Percentiles rank a stretch among this genome's conserved stretches.
phyloP scores from a whole-genome alignment of 257 asterid species.

The Sherardia arvensis region DNA sequence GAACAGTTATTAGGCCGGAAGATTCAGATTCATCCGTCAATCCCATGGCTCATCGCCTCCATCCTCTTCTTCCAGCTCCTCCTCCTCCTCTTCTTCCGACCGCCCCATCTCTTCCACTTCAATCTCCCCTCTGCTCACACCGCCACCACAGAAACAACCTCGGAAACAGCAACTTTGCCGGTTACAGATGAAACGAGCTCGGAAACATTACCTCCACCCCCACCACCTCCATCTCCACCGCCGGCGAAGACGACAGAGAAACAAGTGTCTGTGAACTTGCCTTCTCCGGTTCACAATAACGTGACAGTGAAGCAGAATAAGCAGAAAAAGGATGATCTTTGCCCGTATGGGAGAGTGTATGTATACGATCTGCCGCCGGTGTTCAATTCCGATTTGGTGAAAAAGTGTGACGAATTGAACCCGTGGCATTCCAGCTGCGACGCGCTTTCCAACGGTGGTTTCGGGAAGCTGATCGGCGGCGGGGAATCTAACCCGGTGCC shows the following conservation, averaged over 20 bases:
- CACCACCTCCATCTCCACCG: neutral
- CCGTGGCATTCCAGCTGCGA: constrained; percentile 65
- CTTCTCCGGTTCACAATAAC: neutral
- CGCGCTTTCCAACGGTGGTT: constrained; percentile 55
- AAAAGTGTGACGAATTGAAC: constrained; percentile 40
- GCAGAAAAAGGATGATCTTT: constrained; percentile 6
- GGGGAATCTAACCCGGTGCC: constrained; percentile 31
- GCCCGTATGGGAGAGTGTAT: constrained; percentile 46
- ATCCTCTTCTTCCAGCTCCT: constrained; percentile 23
- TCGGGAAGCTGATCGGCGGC: constrained; percentile 39
- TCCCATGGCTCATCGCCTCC: neutral
- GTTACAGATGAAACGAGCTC: neutral
- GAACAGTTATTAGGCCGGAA: neutral
- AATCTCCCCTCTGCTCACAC: neutral
- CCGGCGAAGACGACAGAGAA: neutral
- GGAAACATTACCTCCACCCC: neutral
- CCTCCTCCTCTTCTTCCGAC: constrained; percentile 16
- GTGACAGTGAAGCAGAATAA: neutral
- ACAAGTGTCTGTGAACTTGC: neutral
- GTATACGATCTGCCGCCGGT: constrained; percentile 42
- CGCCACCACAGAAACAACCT: neutral
- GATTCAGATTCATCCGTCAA: neutral
- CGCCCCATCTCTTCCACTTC: neutral
- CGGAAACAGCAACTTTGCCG: neutral
- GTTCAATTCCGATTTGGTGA: constrained; percentile 38